Base-by-base conservation (phyloP, 2,329 filamentous ascomycete genomes). In the Aureobasidium leucospermi region DNA sequence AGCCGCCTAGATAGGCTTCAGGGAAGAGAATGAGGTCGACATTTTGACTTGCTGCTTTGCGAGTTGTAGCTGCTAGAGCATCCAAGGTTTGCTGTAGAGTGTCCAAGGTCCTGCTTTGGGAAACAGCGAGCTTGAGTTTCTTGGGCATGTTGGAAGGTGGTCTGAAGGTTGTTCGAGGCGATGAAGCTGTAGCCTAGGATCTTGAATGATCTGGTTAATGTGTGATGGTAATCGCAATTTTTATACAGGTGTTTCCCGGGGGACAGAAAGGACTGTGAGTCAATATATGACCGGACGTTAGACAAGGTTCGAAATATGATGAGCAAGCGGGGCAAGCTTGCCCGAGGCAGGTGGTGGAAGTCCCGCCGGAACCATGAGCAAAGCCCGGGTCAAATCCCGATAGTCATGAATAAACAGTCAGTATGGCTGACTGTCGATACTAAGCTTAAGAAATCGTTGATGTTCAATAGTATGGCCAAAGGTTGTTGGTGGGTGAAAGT, bases 1-100 rank as follows among this genome's bases (percentile, higher is more conserved):
- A 96, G 1, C 92, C 93, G 48, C 93, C 93, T 1, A 96, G 81
- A 70, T 90, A 96, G 23, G 92, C 92, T 76, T 97, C 92, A 0
- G 93, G 93, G 62, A 96, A 92, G 56, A 96, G 84, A 31, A 96
- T 79, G 52, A 96, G 79, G 70, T 94, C 77, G 15, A 84, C 77
- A 49, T 76, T 77, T 43, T 76, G 72, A 11, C 71, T 79, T 3
- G 85, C 82, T n/a, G 91, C 91, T 38, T 79, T 75, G 28, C 75
- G 75, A 36, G 88, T 85, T 13, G 88, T 84, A 10, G 71, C 65
- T 67, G 85, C 79, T 53, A 96, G 81, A 38, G 86, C 81, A 6
- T 74, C 68, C 59, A 96, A 81, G 1, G 90, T 95, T 36, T 81
- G 70, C 43, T 69, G 58, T n/a, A 77, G 75, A 10, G 76, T 78